Evolutionary conservation across 2,329 filamentous ascomycete genomes (phyloP).

Genomic region (Pseudogymnoascus sp.): DNA sequence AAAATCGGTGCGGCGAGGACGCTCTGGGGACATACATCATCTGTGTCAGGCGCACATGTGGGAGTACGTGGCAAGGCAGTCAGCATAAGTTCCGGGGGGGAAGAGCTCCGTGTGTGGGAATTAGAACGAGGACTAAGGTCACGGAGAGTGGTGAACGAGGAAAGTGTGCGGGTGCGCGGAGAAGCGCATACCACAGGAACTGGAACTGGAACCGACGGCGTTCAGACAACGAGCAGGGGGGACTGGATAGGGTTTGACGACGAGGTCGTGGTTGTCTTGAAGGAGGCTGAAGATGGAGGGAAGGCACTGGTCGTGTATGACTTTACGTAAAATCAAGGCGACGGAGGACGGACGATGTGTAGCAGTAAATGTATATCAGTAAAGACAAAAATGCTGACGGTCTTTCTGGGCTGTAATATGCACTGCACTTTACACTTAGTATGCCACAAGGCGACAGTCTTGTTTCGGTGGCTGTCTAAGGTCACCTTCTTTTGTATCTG

Average conservation of each 20-base stretch:
- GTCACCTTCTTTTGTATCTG: neutral
- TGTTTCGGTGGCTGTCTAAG: neutral
- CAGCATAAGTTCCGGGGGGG: slow-evolving; percentile 46
- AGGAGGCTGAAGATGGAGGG: slow-evolving; percentile 46
- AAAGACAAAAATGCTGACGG: neutral
- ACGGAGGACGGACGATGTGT: neutral
- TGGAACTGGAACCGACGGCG: neutral
- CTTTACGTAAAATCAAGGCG: slow-evolving; percentile 43
- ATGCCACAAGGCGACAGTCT: neutral
- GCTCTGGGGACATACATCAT: slow-evolving; percentile 66
- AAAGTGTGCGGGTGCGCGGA: slow-evolving; percentile 45
- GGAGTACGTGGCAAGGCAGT: slow-evolving; percentile 62
- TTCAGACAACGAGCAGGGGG: slow-evolving; percentile 31
- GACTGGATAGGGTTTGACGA: slow-evolving; percentile 65
- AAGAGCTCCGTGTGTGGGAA: slow-evolving; percentile 58
- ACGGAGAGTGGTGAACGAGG: slow-evolving; percentile 37
- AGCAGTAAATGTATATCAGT: neutral
- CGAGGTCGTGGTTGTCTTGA: slow-evolving; percentile 59
- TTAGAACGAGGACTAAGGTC: slow-evolving; percentile 49
- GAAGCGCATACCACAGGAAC: slow-evolving; percentile 24
- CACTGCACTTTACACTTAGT: neutral
- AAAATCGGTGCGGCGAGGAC: slow-evolving; percentile 52
- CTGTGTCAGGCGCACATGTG: slow-evolving; percentile 60
- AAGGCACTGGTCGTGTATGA: slow-evolving; percentile 61
- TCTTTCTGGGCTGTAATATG: no score